phyloP scores from a whole-genome alignment of 306 rosid genomes.

The Cicer judaicum region DNA sequence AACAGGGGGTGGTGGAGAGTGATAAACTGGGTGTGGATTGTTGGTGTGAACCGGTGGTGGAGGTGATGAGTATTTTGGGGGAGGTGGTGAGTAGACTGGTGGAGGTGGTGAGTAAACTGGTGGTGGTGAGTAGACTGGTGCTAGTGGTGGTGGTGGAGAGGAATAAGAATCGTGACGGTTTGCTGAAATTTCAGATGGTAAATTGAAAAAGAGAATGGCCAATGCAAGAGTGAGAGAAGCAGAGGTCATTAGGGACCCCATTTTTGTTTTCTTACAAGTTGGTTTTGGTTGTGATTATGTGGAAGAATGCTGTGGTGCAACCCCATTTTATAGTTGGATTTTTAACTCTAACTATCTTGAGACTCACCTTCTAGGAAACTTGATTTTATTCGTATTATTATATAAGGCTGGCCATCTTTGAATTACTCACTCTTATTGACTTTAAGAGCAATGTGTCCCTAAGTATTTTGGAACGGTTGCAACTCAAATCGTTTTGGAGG shows the following conservation, averaged over 20 bases:
- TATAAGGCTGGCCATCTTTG: not conserved
- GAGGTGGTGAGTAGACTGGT: constrained; percentile 30
- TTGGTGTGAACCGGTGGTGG: constrained; percentile 18
- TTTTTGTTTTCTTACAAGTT: constrained; percentile 34
- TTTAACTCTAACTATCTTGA: not conserved
- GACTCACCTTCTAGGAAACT: constrained; percentile 45
- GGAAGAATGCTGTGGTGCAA: not conserved
- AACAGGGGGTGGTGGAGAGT: constrained; percentile 36
- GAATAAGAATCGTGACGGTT: constrained; percentile 49
- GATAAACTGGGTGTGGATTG: constrained; percentile 34
- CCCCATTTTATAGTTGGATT: constrained; percentile 44
- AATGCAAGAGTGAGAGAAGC: constrained; percentile 53
- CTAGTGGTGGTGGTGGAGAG: constrained; percentile 50
- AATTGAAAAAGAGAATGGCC: constrained; percentile 31
- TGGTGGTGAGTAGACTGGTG: no score
- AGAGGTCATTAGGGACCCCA: constrained; percentile 56
- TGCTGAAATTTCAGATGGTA: constrained; percentile 46
- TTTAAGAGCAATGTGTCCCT: constrained; percentile 27
- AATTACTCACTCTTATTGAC: constrained; percentile 30
- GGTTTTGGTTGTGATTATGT: constrained; percentile 42
- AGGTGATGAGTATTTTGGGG: not conserved
- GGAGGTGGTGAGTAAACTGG: not conserved
- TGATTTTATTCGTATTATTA: not conserved
- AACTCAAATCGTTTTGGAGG: not conserved
- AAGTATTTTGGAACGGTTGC: constrained; percentile 34